phyloP scores from a whole-genome alignment of 1,284 basidiomycete species.

The Anthracocystis panici-leucophaei region DNA sequence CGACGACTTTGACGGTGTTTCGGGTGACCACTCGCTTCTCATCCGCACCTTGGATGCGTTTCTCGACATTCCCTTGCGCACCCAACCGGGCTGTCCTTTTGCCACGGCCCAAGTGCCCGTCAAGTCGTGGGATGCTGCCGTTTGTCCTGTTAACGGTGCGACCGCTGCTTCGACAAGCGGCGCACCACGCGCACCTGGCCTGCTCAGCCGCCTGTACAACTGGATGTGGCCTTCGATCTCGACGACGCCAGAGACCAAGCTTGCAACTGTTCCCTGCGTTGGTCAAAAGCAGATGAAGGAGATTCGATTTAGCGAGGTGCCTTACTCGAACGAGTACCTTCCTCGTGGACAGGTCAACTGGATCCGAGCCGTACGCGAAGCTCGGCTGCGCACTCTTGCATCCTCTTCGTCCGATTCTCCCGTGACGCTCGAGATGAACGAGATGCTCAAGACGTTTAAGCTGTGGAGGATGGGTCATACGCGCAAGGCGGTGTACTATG shows the following conservation, averaged over 20 bases:
- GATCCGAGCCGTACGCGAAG: constrained; percentile 40
- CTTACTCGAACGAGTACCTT: constrained; percentile 48
- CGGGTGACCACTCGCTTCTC: constrained; percentile 46
- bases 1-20: constrained; percentile 50
- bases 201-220: constrained; percentile 30
- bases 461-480: constrained; percentile 53
- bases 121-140: constrained; percentile 31
- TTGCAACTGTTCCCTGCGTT: constrained; percentile 25
- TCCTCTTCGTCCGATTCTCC: constrained; percentile 18
- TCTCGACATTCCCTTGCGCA: constrained; percentile 42
- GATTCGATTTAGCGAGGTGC: constrained; percentile 50
- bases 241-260: constrained; percentile 10
- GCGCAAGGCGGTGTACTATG: constrained; percentile 50
- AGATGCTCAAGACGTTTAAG: constrained; percentile 50
- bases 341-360: constrained; percentile 41
- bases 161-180: background rate
- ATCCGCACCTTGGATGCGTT: constrained; percentile 45
- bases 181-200: constrained; percentile 2
- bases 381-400: constrained; percentile 22
- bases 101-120: constrained; percentile 33
- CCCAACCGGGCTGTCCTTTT: constrained; percentile 40
- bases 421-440: constrained; percentile 31
- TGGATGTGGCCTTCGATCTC: constrained; percentile 36
- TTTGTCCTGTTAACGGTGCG: constrained; percentile 28
- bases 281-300: constrained; percentile 37